phyloP scores from a whole-genome alignment of 2,329 filamentous ascomycete species.

The Fusarium heterosporum region DNA sequence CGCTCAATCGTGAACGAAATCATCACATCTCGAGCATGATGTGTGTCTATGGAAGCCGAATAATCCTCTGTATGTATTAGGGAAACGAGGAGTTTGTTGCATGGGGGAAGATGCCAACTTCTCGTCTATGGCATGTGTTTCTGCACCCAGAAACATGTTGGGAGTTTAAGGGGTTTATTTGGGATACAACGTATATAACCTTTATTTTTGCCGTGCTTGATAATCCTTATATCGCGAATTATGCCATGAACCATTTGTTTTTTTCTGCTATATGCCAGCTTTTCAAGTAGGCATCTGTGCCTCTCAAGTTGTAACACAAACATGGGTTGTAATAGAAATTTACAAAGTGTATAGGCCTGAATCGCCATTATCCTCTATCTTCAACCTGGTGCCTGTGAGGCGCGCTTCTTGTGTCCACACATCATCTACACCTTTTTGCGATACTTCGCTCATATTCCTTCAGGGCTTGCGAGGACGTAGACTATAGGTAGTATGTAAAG shows the following conservation, averaged over 20 bases:
- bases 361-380: conserved; percentile 5
- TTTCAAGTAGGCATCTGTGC: neutral
- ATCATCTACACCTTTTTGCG: conserved; percentile 24
- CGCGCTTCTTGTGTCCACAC: conserved; percentile 26
- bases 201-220: conserved; percentile 26
- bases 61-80: conserved; percentile 32
- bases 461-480: conserved; percentile 25
- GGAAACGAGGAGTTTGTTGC: conserved; percentile 3
- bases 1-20: conserved; percentile 12
- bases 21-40: conserved; percentile 13
- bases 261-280: neutral
- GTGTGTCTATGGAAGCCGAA: conserved; percentile 10
- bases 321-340: neutral
- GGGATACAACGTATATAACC: conserved; percentile 23
- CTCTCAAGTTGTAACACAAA: neutral
- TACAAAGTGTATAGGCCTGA: neutral
- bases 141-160: conserved; percentile 27
- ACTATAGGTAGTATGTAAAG: conserved; percentile 32
- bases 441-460: conserved; percentile 8
- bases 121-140: conserved; percentile 32
- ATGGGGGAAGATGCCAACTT: conserved; percentile 15
- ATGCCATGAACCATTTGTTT: neutral
- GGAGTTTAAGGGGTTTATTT: conserved; percentile 38
- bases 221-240: conserved; percentile 8
- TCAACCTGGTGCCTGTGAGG: conserved; percentile 26